Base-by-base conservation (phyloP, 2,329 filamentous ascomycete species). In the Thelonectria discophora region DNA sequence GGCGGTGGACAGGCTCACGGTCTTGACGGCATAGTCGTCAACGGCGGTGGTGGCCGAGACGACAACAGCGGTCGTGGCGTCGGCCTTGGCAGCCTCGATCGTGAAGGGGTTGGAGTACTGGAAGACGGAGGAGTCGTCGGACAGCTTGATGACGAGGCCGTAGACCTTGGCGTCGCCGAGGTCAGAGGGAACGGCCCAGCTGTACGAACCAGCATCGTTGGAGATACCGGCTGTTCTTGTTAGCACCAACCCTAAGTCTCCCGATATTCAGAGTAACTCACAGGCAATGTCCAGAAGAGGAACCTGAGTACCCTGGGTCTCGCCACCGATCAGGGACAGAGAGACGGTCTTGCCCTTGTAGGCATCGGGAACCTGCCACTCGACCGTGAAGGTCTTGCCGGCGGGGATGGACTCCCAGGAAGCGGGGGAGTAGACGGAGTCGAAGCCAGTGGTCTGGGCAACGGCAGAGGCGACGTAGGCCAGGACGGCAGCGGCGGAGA, bases 71-170 rank as follows among this genome's bases (percentile, higher is more conserved):
- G 56, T 24, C 71, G 76, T 64, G 63, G 67, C 55, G 53, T 65
- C 63, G 58, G 65, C 67, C 57, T 60, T 51, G 50, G 58, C 68
- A 24, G 63, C 77, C 57, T 73, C 71, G 71, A 87, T 86, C 71
- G 78, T 69, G 80, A 90, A 90, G 69, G 85, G 85, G 79, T 82
- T 83, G 58, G 85, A 87, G 82, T 84, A 89, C 81, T 89, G 86
- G 82, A 85, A 86, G 72, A 81, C 76, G 11, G 51, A 65, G 20
- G 77, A 55, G 77, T 86, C 72, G 65, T 74, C 76, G 67, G 84
- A 81, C 37, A 82, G 79, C 64, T 74, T 74, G 76, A 90, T 78
- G 77, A 81, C 78, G 73, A 90, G 78, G 66, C 87, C 87, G 76
- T 89, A 89, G 71, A 81, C 80, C 54, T 77, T 77, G 42, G 78